phyloP scores from a whole-genome alignment of 306 rosid species.

The Nissolia schottii region DNA sequence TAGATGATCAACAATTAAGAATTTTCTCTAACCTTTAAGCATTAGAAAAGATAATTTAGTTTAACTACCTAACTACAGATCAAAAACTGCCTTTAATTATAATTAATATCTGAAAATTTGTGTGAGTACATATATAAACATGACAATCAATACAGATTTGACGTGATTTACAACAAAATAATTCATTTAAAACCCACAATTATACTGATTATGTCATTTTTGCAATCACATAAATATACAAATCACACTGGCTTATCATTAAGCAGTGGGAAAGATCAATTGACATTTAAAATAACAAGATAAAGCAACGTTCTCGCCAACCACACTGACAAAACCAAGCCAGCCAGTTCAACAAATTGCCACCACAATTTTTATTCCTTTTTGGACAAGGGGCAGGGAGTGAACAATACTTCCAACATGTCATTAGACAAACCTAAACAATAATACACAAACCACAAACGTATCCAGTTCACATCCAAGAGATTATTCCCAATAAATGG shows the following conservation, averaged over 20 bases:
- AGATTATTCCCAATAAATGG: not conserved
- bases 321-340: constrained; percentile 3
- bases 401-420: not conserved
- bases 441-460: not conserved
- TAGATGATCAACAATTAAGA: not conserved
- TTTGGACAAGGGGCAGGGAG: not conserved
- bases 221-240: not conserved
- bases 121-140: not conserved
- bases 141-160: not conserved
- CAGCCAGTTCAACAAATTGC: not conserved
- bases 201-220: not conserved
- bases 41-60: not conserved
- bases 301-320: constrained; percentile 4
- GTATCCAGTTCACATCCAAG: not conserved
- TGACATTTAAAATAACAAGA: not conserved
- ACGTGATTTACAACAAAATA: not conserved
- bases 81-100: constrained; percentile 9
- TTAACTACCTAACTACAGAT: not conserved
- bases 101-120: not conserved
- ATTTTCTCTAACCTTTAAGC: not conserved
- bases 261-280: not conserved
- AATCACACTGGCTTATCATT: not conserved
- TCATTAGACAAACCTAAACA: constrained; percentile 8
- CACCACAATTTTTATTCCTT: not conserved
- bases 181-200: not conserved